Conservation (phyloP, 1,139 yeast species). For the Debaryomyces nepalensis region DNA sequence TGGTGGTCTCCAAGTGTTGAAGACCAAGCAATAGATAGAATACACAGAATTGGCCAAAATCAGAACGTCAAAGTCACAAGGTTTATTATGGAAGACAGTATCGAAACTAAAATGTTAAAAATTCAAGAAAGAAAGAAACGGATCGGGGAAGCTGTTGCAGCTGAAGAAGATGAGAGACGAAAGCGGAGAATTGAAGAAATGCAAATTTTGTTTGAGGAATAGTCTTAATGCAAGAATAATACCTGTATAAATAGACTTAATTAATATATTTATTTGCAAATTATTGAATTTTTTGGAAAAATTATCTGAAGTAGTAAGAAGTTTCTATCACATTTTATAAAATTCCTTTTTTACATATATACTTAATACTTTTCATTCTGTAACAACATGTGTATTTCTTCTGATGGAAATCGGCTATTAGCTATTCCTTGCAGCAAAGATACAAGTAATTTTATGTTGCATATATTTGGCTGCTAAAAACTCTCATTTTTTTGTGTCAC, state of each 20-base stretch:
- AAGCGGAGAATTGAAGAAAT: constrained; percentile 81
- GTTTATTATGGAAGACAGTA: constrained; percentile 79
- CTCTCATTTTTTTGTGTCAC: background rate
- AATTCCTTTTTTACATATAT: no score
- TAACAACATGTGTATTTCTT: no score
- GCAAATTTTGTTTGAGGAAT: constrained; percentile 69
- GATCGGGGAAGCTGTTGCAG: constrained; percentile 83
- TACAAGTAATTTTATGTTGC: no score
- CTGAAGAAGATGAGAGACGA: constrained; percentile 76
- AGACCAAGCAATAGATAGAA: constrained; percentile 92
- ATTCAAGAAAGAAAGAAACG: constrained; percentile 88
- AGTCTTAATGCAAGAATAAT: no score
- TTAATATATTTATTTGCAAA: no score
- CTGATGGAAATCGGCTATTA: no score
- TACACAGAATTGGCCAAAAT: constrained; percentile 89
- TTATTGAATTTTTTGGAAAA: no score
- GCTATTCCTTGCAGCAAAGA: no score
- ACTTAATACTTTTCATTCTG: no score
- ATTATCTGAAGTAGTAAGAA: no score
- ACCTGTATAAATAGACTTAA: no score
- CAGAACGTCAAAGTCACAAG: constrained; percentile 74
- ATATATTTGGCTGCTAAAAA: constrained; percentile 4
- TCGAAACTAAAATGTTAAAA: constrained; percentile 88
- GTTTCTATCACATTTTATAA: no score
- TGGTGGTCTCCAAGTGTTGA: constrained; percentile 98